Evolutionary conservation across 768 basidiomycete species (phyloP).

Genomic region (Mycena kentingensis): DNA sequence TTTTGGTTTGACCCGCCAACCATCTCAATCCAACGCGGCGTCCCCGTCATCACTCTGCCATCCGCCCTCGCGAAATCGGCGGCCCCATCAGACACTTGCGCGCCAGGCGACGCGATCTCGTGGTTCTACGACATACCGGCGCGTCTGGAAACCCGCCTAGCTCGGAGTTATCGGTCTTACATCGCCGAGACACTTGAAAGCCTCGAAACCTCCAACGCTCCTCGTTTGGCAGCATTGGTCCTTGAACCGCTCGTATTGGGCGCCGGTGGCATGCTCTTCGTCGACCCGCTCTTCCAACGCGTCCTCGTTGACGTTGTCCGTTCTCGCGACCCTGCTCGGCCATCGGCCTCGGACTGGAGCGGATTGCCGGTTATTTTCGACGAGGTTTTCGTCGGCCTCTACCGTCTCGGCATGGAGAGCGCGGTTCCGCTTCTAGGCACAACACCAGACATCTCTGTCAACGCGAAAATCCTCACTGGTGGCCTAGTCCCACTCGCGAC

Average conservation of each 20-base stretch:
- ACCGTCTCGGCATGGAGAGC: constrained; percentile 78
- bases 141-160: constrained; percentile 64
- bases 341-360: constrained; percentile 43
- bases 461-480: constrained; percentile 93
- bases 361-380: constrained; percentile 93
- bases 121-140: constrained; percentile 70
- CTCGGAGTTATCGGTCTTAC: constrained; percentile 59
- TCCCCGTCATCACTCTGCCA: constrained; percentile 56
- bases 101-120: constrained; percentile 48
- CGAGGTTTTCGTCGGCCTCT: constrained; percentile 93
- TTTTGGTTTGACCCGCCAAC: constrained; percentile 93
- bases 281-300: constrained; percentile 95
- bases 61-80: constrained; percentile 41
- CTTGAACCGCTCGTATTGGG: constrained; percentile 93
- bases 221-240: constrained; percentile 71
- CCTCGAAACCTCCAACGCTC: constrained; percentile 43
- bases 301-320: constrained; percentile 83
- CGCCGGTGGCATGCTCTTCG: constrained; percentile 95
- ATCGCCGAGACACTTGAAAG: constrained; percentile 54
- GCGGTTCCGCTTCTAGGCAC: constrained; percentile 66
- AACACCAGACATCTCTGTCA: constrained; percentile 84
- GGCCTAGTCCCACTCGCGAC: constrained; percentile 85
- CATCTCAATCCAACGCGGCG: constrained; percentile 66
- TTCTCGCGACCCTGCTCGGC: constrained; percentile 35
- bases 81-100: constrained; percentile 22